Base-by-base conservation (phyloP, 1,284 basidiomycete genomes). In the Heterobasidion annosum region DNA sequence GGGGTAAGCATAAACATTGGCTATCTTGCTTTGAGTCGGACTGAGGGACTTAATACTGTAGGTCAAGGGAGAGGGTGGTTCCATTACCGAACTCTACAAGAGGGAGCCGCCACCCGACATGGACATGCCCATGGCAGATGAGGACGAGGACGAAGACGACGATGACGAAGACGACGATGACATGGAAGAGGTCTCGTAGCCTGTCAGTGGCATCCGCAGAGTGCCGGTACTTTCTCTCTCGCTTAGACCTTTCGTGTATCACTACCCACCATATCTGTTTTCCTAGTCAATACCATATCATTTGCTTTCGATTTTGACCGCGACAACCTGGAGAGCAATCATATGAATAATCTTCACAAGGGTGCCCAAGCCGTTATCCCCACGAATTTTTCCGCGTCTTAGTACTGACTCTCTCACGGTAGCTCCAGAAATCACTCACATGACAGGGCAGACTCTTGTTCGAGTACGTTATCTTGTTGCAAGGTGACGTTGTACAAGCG, bases 61-160 rank as follows among this genome's bases (percentile, higher is more conserved):
- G 79, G 71, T 82, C 59, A 83, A 83, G 64, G 75, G 70, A 0
- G 83, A 83, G 60, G 75, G 78, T 51, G 75, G 78, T 51, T 75
- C 80, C 2, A 72, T 35, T 49, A 12, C 34, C 13, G 32, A 49
- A 34, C 70, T 71, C 60, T 62, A 49, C 37, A 59, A 62, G 35
- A 62, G 58, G 53, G 54, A 52, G 51, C 59, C 56, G 48, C 62
- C 57, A 25, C 25, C 25, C 43, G 57, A 59, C 16, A 62, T 60
- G 32, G 70, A 71, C 51, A 59, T 68, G n/a, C 67, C 72, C 46
- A 70, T 73, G 70, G 73, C 2, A 16, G 48, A 35, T 35, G 34
- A 70, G 19, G 66, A 68, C 1, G 70, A 70, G 42, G 69, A 68
- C 9, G 71, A 72, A 13, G 74, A 74, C 0, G 66, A 70, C 32